These are phyloP conservation scores for Hymenoscyphus albidus DNA, from an alignment of 2,329 filamentous ascomycete species.

Conservation along the genomic window DNA sequence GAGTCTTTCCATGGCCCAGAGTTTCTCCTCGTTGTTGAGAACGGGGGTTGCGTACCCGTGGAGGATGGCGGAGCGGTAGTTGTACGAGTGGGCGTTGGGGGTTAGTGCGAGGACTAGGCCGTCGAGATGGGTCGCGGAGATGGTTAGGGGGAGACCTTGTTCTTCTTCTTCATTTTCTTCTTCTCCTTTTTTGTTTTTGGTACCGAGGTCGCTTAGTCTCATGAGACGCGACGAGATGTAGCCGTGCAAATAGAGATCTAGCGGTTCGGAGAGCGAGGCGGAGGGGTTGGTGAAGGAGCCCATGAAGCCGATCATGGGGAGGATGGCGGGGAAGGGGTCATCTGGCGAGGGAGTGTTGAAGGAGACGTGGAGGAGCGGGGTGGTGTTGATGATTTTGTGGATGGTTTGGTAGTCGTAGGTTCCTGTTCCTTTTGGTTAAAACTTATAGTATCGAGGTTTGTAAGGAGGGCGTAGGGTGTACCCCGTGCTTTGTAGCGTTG, in stretches of 20 bases:
- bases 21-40: conserved; percentile 62
- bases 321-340: conserved; percentile 65
- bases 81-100: conserved; percentile 55
- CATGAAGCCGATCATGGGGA: conserved; percentile 85
- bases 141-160: conserved; percentile 66
- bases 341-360: conserved; percentile 50
- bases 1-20: conserved; percentile 74
- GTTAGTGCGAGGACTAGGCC: conserved; percentile 76
- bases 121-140: conserved; percentile 71
- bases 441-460: too few relatives aligned
- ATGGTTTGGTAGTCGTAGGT: conserved; percentile 53
- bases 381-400: conserved; percentile 70
- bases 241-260: conserved; percentile 79
- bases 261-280: conserved; percentile 59
- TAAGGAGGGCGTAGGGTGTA: background rate
- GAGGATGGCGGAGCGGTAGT: conserved; percentile 58
- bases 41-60: conserved; percentile 40
- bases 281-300: conserved; percentile 65
- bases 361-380: conserved; percentile 74
- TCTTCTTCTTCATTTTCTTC: conserved; percentile 4
- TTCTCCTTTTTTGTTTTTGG: conserved; percentile 30
- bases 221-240: conserved; percentile 77
- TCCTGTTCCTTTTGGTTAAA: background rate
- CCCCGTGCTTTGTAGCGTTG: conserved; percentile 9
- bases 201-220: conserved; percentile 45